A percentile compares a stretch with the other conserved stretches of the same genome.
These are phyloP conservation scores for Trichoderma sp. DNA, from an alignment of 2,329 filamentous ascomycete genomes.

Conservation along the genomic window DNA sequence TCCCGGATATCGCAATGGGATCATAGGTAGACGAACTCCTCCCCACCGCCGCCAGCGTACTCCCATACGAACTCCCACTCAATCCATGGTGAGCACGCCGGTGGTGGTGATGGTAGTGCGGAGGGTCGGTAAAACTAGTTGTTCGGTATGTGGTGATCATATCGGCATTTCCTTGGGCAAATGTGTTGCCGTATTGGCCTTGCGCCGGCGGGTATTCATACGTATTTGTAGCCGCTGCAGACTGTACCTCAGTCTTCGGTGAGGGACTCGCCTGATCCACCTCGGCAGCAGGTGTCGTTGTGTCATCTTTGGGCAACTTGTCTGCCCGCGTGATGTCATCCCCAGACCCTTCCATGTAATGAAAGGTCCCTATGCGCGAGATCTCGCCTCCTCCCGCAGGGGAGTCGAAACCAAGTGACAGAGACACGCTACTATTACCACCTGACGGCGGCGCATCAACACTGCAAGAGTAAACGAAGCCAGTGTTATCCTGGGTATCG, in stretches of 20 bases:
- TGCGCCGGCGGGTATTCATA: conserved; percentile 50
- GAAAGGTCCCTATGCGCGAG: conserved; percentile 50
- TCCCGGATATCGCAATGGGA: conserved; percentile 43
- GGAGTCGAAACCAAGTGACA: conserved; percentile 56
- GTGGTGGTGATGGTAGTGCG: conserved; percentile 46
- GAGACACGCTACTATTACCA: conserved; percentile 52
- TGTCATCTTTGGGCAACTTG: conserved; percentile 41
- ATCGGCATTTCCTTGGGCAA: conserved; percentile 46
- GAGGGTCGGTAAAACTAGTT: conserved; percentile 51
- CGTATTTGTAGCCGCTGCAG: conserved; percentile 45
- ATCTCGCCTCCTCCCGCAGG: conserved; percentile 56
- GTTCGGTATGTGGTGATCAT: conserved; percentile 60
- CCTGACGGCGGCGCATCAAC: conserved; percentile 67
- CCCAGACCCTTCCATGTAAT: conserved; percentile 54
- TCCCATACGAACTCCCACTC: conserved; percentile 47
- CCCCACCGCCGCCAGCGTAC: conserved; percentile 42
- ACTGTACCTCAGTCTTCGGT: conserved; percentile 45
- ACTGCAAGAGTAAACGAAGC: conserved; percentile 71
- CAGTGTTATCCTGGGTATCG: conserved; percentile 55
- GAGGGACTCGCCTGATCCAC: conserved; percentile 43
- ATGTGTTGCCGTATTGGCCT: conserved; percentile 42
- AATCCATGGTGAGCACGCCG: conserved; percentile 42
- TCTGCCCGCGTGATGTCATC: conserved; percentile 44
- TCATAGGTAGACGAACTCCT: conserved; percentile 44
- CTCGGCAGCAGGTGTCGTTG: conserved; percentile 38